Conservation (phyloP, 2,329 filamentous ascomycete genomes). For the Fusarium sp. region DNA sequence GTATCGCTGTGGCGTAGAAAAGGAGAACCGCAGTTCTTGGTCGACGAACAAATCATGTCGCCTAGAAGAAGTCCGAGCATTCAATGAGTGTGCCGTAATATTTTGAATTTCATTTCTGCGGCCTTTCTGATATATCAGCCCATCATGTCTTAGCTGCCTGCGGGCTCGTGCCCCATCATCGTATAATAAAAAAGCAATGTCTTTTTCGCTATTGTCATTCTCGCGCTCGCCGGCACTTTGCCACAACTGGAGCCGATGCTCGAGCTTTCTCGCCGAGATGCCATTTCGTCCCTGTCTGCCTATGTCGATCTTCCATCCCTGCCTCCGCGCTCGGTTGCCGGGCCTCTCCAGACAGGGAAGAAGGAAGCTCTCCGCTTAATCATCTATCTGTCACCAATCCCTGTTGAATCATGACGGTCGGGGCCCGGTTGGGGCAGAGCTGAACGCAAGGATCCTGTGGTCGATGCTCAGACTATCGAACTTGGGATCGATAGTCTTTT, state of each 20-base stretch:
- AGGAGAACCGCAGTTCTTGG: not conserved
- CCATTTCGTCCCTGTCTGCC: not conserved
- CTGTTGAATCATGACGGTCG: slow-evolving; percentile 11
- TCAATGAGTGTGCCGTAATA: not conserved
- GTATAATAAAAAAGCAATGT: slow-evolving; percentile 10
- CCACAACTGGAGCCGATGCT: slow-evolving; percentile 25
- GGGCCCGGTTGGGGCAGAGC: slow-evolving; percentile 33
- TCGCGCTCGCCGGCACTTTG: slow-evolving; percentile 13
- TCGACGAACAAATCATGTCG: not conserved
- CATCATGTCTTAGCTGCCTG: not conserved
- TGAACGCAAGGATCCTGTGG: slow-evolving; percentile 28
- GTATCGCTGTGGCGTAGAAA: not conserved
- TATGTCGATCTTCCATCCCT: slow-evolving; percentile 10
- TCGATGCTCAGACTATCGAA: slow-evolving; percentile 27
- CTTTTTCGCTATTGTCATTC: not conserved
- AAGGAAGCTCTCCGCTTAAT: not conserved
- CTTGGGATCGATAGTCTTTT: slow-evolving; percentile 29
- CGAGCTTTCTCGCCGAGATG: slow-evolving; percentile 14
- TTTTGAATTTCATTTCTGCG: not conserved
- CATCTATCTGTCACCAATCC: slow-evolving; percentile 1
- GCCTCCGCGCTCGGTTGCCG: slow-evolving; percentile 3
- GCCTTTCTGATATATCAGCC: not conserved
- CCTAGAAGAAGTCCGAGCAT: not conserved
- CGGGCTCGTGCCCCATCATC: slow-evolving; percentile 1
- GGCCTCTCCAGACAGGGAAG: slow-evolving; percentile 12